Evolutionary conservation across 2,329 filamentous ascomycete genomes (phyloP).

Genomic region (Aspergillus tamarii): DNA sequence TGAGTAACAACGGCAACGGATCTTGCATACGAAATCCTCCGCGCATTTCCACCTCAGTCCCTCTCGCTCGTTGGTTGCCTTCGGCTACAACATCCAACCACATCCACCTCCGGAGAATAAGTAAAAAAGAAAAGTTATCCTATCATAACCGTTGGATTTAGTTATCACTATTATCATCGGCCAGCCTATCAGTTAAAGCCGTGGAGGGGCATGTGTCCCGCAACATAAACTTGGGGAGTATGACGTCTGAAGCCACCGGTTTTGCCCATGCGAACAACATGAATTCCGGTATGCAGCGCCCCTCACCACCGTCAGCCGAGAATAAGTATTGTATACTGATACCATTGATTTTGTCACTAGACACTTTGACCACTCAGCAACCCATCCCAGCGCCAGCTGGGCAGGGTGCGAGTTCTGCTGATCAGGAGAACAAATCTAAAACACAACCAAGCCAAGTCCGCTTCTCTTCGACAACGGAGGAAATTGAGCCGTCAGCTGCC

Average conservation of each 20-base stretch:
- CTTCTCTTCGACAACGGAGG: slow-evolving; percentile 71
- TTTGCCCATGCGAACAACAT: slow-evolving; percentile 29
- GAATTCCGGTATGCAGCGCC: slow-evolving; percentile 36
- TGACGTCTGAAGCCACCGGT: slow-evolving; percentile 41
- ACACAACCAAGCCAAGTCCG: slow-evolving; percentile 57
- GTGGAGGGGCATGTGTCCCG: slow-evolving; percentile 41
- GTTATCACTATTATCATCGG: neutral
- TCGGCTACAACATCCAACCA: slow-evolving; percentile 5
- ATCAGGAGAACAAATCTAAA: slow-evolving; percentile 34
- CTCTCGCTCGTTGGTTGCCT: slow-evolving; percentile 3
- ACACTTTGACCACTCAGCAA: slow-evolving; percentile 22
- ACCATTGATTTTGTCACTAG: slow-evolving; percentile 16
- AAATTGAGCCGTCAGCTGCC: slow-evolving; percentile 61
- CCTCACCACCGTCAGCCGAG: slow-evolving; percentile 13
- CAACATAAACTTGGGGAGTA: slow-evolving; percentile 33
- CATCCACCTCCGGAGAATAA: neutral
- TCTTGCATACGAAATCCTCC: slow-evolving; percentile 28
- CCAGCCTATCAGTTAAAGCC: neutral
- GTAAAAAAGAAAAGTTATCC: neutral
- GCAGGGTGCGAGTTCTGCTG: slow-evolving; percentile 27
- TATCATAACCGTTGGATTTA: neutral
- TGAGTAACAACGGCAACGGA: slow-evolving; percentile 21
- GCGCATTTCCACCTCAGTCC: slow-evolving; percentile 12
- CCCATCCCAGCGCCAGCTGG: slow-evolving; percentile 26
- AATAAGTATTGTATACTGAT: slow-evolving; percentile 12